Base-by-base conservation (phyloP, 768 basidiomycete genomes). In the Glaciozyma martinii region DNA sequence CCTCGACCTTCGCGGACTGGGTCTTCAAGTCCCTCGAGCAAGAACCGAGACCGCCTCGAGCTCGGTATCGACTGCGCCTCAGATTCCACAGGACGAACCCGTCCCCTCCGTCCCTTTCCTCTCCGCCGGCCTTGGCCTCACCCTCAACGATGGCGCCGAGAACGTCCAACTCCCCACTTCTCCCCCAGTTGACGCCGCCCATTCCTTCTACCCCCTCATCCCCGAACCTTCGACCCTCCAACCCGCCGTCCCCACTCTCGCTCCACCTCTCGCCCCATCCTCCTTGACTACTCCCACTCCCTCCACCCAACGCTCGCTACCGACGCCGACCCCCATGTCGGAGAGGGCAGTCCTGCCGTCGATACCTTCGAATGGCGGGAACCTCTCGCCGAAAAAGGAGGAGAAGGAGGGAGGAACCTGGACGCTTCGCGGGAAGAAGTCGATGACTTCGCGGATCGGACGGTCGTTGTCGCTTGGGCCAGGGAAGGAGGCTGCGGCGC, bases 21-120 rank as follows among this genome's bases (percentile, higher is more conserved):
- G 55, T 37, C 33, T 40, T 15, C 27, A 40, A 21, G 12, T 3
- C 29, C 21, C 68, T 61, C 3, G 64, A 55, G 37, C 61, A 53
- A 0, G 52, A 56, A 0, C 56, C 47, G 15, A 60, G 62, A 2
- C 53, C 29, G 29, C 53, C 21, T 32, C 64, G 21, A 66, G 64
- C 46, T 63, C 64, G 15, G 56, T 52, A 27, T 65, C 64, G 59
- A 66, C 64, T 0, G 53, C 53, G 30, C 61, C 61, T 2, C 49
- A 9, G 16, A n/a, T 21, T 16, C 49, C n/a, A 7, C 49, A 27
- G n/a, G 23, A 29, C 23, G n/a, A 3, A 3, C 33, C 53, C 12
- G 56, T 49, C 27, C 40, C 27, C 43, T 21, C n/a, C 42, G 9
- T 25, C 46, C 46, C 46, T 8, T 21, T 21, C 68, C 64, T 29